Percentiles rank a stretch among this genome's conserved stretches.
Evolutionary conservation across 1,284 basidiomycete genomes (phyloP).

Genomic region (Anthracocystis panici-leucophaei): DNA sequence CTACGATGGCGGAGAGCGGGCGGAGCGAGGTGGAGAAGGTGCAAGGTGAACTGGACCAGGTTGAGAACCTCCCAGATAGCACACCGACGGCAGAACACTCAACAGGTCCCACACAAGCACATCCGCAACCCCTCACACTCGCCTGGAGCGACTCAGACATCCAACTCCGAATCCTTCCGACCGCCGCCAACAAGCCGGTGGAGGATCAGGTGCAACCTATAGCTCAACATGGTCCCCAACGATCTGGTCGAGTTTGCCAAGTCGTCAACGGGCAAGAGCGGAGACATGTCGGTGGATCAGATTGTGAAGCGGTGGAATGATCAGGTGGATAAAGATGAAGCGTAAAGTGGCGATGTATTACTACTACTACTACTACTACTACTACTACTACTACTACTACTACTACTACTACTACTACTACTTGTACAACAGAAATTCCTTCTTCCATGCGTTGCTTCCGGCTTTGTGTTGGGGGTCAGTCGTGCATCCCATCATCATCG

Average conservation of each 20-base stretch:
- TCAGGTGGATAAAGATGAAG: constrained; percentile 15
- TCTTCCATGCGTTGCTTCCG: too few relatives aligned
- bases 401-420: too few relatives aligned
- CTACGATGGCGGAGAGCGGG: neutral
- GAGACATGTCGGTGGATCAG: constrained; percentile 28
- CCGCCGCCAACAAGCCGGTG: constrained; percentile 72
- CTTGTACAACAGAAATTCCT: too few relatives aligned
- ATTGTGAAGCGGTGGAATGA: constrained; percentile 35
- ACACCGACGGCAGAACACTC: too few relatives aligned
- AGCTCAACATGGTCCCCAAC: constrained; percentile 90
- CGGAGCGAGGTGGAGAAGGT: neutral
- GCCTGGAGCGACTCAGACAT: constrained; percentile 7
- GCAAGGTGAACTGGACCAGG: constrained; percentile 31
- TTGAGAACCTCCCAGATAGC: too few relatives aligned
- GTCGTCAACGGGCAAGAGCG: neutral
- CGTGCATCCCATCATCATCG: constrained; percentile 26
- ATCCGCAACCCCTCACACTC: neutral
- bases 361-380: constrained; percentile 8
- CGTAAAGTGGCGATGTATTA: constrained; percentile 6
- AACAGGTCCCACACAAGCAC: too few relatives aligned
- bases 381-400: too few relatives aligned
- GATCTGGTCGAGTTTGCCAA: constrained; percentile 84
- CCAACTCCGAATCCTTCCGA: constrained; percentile 78
- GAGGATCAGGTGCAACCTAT: constrained; percentile 71
- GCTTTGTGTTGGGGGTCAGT: neutral